phyloP scores from a whole-genome alignment of 2,329 filamentous ascomycete species.

The Mycosphaerella sp. region DNA sequence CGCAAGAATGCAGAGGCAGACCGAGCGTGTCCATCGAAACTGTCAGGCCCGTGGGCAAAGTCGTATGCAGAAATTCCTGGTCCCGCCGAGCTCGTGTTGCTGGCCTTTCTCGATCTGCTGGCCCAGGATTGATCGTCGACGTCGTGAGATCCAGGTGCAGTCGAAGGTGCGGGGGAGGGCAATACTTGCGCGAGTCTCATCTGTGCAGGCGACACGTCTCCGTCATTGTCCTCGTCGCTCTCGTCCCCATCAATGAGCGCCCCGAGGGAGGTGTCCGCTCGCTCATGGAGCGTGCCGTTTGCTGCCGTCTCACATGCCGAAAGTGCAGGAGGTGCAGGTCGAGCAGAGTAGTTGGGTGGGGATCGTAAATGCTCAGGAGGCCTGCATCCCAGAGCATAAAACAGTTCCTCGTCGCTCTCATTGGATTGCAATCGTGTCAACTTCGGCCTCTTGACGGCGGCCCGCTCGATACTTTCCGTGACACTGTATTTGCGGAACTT shows the following conservation, averaged over 20 bases:
- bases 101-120: slow-evolving; percentile 41
- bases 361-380: slow-evolving; percentile 47
- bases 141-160: slow-evolving; percentile 70
- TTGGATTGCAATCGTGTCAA: slow-evolving; percentile 59
- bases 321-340: slow-evolving; percentile 37
- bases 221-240: slow-evolving; percentile 4
- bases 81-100: slow-evolving; percentile 56
- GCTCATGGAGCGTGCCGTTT: background rate
- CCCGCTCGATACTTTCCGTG: slow-evolving; percentile 48
- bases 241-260: slow-evolving; percentile 15
- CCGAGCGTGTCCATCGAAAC: slow-evolving; percentile 18
- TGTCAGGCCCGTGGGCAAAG: slow-evolving; percentile 31
- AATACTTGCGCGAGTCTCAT: slow-evolving; percentile 8
- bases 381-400: slow-evolving; percentile 69
- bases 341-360: slow-evolving; percentile 25
- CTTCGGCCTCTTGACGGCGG: slow-evolving; percentile 56
- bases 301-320: slow-evolving; percentile 28
- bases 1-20: slow-evolving; percentile 30
- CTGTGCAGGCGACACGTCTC: slow-evolving; percentile 8
- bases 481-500: slow-evolving; percentile 62
- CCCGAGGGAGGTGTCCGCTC: slow-evolving; percentile 1
- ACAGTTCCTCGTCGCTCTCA: slow-evolving; percentile 88
- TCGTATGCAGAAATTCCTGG: slow-evolving; percentile 36
- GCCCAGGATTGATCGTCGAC: slow-evolving; percentile 54
- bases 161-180: slow-evolving; percentile 19